Conservation (phyloP, 2,329 filamentous ascomycete species). For the Sarocladium oryzae region DNA sequence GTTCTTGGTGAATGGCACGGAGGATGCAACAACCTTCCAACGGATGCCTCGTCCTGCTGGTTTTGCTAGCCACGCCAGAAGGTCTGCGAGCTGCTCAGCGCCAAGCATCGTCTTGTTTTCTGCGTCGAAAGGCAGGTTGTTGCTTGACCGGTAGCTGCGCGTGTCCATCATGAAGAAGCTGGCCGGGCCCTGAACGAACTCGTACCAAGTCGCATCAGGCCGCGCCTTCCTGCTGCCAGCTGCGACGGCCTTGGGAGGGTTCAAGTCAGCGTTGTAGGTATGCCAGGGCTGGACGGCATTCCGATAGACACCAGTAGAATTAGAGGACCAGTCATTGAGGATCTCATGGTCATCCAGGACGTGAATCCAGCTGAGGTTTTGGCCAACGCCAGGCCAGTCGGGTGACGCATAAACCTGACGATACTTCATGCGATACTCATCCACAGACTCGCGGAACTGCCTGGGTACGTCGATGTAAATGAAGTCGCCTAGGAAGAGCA, state of each 20-base stretch:
- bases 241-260: constrained; percentile 64
- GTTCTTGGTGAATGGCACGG: constrained; percentile 95
- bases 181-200: constrained; percentile 83
- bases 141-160: constrained; percentile 73
- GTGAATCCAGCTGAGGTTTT: constrained; percentile 93
- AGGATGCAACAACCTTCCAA: constrained; percentile 91
- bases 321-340: constrained; percentile 83
- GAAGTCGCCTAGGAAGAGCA: constrained; percentile 81
- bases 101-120: constrained; percentile 84
- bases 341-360: constrained; percentile 97
- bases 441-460: constrained; percentile 62
- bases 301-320: constrained; percentile 72
- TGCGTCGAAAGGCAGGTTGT: constrained; percentile 51
- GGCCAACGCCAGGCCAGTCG: constrained; percentile 71
- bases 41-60: constrained; percentile 53
- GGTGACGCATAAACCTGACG: constrained; percentile 93
- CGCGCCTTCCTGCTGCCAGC: constrained; percentile 30
- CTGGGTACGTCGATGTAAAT: constrained; percentile 87
- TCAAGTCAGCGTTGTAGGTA: constrained; percentile 77
- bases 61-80: constrained; percentile 64
- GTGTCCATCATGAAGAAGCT: constrained; percentile 95
- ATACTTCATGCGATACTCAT: constrained; percentile 86
- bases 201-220: constrained; percentile 71
- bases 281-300: constrained; percentile 78
- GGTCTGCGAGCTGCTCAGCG: constrained; percentile 66